Conservation (phyloP, 2,329 filamentous ascomycete genomes). For the Fusarium oxysporum region DNA sequence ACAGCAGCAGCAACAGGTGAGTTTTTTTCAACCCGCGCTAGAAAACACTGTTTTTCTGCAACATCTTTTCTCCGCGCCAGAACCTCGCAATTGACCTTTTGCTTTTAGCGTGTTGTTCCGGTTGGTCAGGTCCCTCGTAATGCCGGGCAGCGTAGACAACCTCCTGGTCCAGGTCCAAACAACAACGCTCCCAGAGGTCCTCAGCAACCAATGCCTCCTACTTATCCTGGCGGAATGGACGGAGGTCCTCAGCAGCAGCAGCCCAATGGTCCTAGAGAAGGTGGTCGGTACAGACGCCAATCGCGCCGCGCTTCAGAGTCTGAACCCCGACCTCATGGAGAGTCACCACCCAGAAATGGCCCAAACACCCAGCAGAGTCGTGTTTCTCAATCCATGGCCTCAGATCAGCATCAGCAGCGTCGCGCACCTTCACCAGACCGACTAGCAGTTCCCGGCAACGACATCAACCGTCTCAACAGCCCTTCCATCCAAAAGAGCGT, state of each 20-base stretch:
- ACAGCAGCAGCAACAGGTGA: constrained; percentile 44
- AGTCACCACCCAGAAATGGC: constrained; percentile 19
- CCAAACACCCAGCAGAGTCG: constrained; percentile 37
- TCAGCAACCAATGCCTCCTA: constrained; percentile 34
- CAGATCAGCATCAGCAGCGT: constrained; percentile 34
- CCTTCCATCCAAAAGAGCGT: constrained; percentile 58
- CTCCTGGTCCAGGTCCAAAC: constrained; percentile 12
- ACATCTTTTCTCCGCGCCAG: constrained; percentile 24
- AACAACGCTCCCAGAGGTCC: constrained; percentile 5
- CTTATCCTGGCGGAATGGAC: constrained; percentile 38
- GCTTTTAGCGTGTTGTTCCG: constrained; percentile 42
- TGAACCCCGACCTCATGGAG: constrained; percentile 23
- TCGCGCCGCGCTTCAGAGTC: constrained; percentile 41
- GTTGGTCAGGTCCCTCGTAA: constrained; percentile 40
- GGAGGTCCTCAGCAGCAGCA: constrained; percentile 33
- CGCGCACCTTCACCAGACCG: constrained; percentile 32
- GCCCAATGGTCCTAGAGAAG: constrained; percentile 25
- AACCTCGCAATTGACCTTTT: constrained; percentile 20
- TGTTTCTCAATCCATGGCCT: constrained; percentile 25
- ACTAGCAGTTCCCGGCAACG: constrained; percentile 30
- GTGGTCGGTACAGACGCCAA: constrained; percentile 42
- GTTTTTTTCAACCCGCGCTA: neutral
- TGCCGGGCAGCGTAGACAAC: constrained; percentile 38
- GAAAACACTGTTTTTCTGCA: neutral
- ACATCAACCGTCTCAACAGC: constrained; percentile 58